Base-by-base conservation (phyloP, 768 basidiomycete species). In the Lentinula sp. region DNA sequence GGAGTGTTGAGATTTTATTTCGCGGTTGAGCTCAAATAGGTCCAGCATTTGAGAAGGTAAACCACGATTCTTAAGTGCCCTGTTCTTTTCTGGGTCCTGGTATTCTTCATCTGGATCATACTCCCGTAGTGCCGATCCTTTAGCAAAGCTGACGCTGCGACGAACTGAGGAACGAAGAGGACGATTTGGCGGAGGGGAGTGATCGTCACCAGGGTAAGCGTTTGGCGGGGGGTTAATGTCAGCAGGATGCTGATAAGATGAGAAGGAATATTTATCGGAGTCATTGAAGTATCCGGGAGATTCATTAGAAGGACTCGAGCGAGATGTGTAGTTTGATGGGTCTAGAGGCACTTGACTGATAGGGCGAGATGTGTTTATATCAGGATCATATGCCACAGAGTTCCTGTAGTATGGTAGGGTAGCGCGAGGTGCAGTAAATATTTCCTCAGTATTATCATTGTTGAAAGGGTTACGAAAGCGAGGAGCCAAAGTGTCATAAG, bases 211-310 rank as follows among this genome's bases (percentile, higher is more conserved):
- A 48, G 72, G 60, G 63, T 83, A 81, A 3, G 74, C 77, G 59
- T 73, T 70, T 42, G 72, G 69, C 2, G 86, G 87, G 2, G 84
- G 77, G 16, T 73, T 73, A 45, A 89, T 85, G 50, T 86, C 83
- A 63, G 85, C 80, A 9, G 86, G 85, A 63, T 87, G 85, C 53
- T 78, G 73, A 71, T 84, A 82, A 3, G 85, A 84, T 16, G 84
- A 81, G 49, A 85, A 68, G 0, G 82, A 76, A 60, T 76, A 82
- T 67, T 72, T 78, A 62, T 49, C 57, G 37, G 28, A 18, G 8
- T 41, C 12, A 35, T 52, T 6, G 52, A 41, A 16, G 13, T 37
- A 23, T 18, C 37, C 41, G 32, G 56, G 41, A 55, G 53, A 15
- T 2, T 16, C 15, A 7, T 23, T 23, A 9, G 55, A 43, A 20